Evolutionary conservation across 2,329 filamentous ascomycete genomes (phyloP).

Genomic region (Alternaria sp.): DNA sequence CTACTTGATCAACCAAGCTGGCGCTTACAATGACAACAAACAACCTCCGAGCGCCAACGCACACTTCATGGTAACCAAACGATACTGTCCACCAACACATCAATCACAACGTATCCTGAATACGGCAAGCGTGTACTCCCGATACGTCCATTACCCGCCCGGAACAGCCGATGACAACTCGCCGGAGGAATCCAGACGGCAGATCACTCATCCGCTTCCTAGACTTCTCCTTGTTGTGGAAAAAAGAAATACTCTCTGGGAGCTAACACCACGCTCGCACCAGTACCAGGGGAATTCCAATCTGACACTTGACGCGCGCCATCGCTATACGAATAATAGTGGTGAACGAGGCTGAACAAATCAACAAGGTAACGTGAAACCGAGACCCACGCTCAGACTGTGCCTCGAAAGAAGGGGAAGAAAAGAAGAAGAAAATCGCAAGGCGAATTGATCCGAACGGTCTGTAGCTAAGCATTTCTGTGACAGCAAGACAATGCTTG

Average conservation of each 20-base stretch:
- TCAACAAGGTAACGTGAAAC: not conserved
- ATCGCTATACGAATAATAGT: not conserved
- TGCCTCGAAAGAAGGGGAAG: not conserved
- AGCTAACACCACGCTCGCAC: not conserved
- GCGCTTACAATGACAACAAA: conserved; percentile 3
- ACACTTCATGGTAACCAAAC: conserved; percentile 5
- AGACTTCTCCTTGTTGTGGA: not conserved
- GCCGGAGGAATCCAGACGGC: not conserved
- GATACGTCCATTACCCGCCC: conserved; percentile 5
- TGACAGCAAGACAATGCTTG: conserved; percentile 9
- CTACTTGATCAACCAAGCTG: not conserved
- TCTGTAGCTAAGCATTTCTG: conserved; percentile 7
- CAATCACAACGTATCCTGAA: not conserved
- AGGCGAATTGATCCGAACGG: not conserved
- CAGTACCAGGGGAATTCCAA: not conserved
- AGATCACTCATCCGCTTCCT: not conserved
- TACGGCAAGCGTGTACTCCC: not conserved
- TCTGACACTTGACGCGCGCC: not conserved
- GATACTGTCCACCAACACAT: not conserved
- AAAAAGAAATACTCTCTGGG: not conserved
- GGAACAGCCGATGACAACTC: not conserved
- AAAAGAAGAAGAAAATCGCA: not conserved
- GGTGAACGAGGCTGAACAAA: not conserved
- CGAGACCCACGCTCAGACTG: not conserved
- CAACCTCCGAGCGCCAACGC: conserved; percentile 3